Evolutionary conservation across 768 basidiomycete genomes (phyloP), one percentile per base, ranked within the genome.

Genomic region (Lactifluus pinguis): DNA sequence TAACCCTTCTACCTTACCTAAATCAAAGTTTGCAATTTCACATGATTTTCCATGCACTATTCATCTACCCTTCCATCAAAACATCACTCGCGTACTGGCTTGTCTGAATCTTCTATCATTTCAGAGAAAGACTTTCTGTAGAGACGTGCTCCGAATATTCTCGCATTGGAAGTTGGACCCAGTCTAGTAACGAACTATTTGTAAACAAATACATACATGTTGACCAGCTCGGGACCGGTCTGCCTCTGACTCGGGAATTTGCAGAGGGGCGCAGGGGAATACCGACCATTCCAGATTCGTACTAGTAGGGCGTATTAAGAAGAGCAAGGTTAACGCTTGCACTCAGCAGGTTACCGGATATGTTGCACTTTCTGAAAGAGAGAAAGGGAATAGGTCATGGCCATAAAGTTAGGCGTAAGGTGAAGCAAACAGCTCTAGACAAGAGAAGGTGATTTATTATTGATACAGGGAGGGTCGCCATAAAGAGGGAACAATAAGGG

Each of bases 201-300:
- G 42, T 59, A 49, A 48, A 58, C 44, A 39, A 29, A 15, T n/a
- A 30, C 32, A 15, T 25, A 25, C 25, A 25, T 25, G 25, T 49
- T 32, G 1, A 75, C 75, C 4, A 77, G 49, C 21, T 25, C 13
- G 21, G 19, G n/a, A n/a, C n/a, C 8, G 19, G 11, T 25, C 45
- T 25, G 45, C 21, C 45, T 25, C 45, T 47, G 21, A 47, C 45
- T 13, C 19, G 45, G 21, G 10, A 10, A 47, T 25, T 2, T 25
- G 25, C 25, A 25, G 25, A 25, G 25, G 25, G 25, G 2, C 25
- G 25, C 25, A 25, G 25, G 25, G 2, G 25, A 25, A 25, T 25
- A 25, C 25, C 25, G 1, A 25, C 25, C 25, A 25, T 25, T 25
- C 25, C 25, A 25, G 25, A 25, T 25, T 25, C 25, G 25, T 25